Base-by-base conservation (phyloP, 805 yeast genomes). In the Saccharomycopsis sp. region DNA sequence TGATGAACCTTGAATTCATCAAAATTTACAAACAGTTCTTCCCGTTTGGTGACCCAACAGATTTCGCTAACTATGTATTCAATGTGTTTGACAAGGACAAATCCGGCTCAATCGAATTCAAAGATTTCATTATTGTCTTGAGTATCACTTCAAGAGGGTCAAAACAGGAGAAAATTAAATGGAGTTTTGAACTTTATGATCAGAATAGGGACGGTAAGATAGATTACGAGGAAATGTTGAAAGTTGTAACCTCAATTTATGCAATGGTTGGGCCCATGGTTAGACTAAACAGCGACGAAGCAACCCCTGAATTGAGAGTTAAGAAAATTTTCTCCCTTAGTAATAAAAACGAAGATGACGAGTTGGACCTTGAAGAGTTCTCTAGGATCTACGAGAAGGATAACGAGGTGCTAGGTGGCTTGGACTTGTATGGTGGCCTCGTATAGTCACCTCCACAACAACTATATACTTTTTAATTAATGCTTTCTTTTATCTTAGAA, bases 241-340 rank as follows among this genome's bases (percentile, higher is more conserved):
- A 76, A 1, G 86, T 93, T 34, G 85, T 88, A 4, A 71, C 75
- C 24, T 82, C 97, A 26, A 85, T 90, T 27, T 90, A 93, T 62
- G 85, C 84, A 62, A 89, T 93, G 97, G 83, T 90, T 48, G 99
- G 97, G 1, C 75, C 89, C 1, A 87, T 89, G 90, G 95, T 89
- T 47, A 79, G 79, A 50, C 70, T 88, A 42, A 85, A 86, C 16
- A 90, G 80, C 19, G 96, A 89, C 58, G 97, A 89, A 56, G 76
- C 79, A 37, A 88, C 97, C 0, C 97, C 98, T 0, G 96, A 89
- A 56, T 68, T 79, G 52, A 72, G 97, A 50, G 87, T 86, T 1
- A 74, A 77, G 42, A 90, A 88, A 68, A 79, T 90, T 34, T 90
- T 94, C 65, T 70, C 63, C 31, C 63, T 77, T 41, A 72, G 87